phyloP scores from a whole-genome alignment of 257 asterid species.

The Coffea eugenioides region DNA sequence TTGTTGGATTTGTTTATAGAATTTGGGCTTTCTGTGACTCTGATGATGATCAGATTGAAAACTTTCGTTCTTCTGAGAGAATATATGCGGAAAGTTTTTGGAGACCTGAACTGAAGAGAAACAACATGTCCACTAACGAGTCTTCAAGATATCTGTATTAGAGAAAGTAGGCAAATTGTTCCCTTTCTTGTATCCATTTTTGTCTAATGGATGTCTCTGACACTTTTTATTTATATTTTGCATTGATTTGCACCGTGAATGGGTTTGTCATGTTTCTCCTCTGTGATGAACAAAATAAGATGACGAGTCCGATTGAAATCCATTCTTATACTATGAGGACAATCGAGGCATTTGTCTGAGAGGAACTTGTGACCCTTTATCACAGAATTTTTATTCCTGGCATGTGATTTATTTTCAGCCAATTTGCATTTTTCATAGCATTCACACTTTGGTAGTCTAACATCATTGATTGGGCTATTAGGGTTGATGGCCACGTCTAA shows the following conservation, averaged over 20 bases:
- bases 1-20: background rate
- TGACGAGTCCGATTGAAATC: slow-evolving; percentile 29
- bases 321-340: slow-evolving; percentile 17
- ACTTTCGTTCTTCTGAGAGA: slow-evolving; percentile 9
- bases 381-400: background rate
- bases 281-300: slow-evolving; percentile 21
- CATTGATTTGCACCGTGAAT: background rate
- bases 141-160: background rate
- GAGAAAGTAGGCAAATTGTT: background rate
- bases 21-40: background rate
- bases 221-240: background rate
- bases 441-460: background rate
- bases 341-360: slow-evolving; percentile 30
- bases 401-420: background rate
- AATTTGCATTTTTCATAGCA: background rate
- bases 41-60: slow-evolving; percentile 10
- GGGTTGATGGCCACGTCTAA: background rate
- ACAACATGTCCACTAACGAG: background rate
- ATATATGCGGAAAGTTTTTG: slow-evolving; percentile 6
- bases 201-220: background rate
- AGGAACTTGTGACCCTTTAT: background rate
- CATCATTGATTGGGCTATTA: background rate
- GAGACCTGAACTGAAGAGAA: slow-evolving; percentile 14
- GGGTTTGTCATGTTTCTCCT: slow-evolving; percentile 4
- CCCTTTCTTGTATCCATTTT: background rate